Conservation (phyloP, 495 filamentous ascomycete genomes). For the Penicilliopsis zonata region DNA sequence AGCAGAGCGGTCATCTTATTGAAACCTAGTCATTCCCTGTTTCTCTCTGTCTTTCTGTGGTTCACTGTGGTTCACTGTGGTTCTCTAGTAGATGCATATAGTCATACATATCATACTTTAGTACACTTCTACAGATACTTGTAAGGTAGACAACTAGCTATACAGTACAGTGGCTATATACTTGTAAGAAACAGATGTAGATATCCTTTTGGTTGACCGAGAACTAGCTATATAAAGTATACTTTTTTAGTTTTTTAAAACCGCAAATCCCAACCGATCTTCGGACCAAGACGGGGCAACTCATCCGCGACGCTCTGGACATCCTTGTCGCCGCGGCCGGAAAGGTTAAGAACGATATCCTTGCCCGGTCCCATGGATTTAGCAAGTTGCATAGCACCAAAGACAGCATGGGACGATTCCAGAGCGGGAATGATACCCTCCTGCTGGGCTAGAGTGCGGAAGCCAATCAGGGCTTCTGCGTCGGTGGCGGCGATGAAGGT, state of each 20-base stretch:
- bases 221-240: background rate
- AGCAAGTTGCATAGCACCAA: constrained; percentile 75
- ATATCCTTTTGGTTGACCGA: background rate
- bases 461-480: constrained; percentile 82
- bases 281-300: constrained; percentile 73
- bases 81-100: background rate
- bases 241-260: constrained; percentile 27
- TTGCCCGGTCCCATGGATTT: constrained; percentile 82
- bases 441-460: constrained; percentile 66
- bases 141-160: too few relatives aligned
- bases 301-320: constrained; percentile 97
- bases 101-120: background rate
- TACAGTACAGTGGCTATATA: background rate
- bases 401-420: constrained; percentile 89
- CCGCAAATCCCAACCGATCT: constrained; percentile 93
- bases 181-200: background rate
- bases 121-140: too few relatives aligned
- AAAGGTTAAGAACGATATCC: constrained; percentile 90
- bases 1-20: constrained; percentile 48
- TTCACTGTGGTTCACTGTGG: background rate
- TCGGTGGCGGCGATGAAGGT: constrained; percentile 89
- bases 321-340: constrained; percentile 92
- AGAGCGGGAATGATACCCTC: constrained; percentile 97
- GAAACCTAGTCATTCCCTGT: constrained; percentile 37
- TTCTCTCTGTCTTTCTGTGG: background rate